Evolutionary conservation across 306 rosid species (phyloP), one percentile per base, ranked within the genome.

Genomic region (Urtica urens): DNA sequence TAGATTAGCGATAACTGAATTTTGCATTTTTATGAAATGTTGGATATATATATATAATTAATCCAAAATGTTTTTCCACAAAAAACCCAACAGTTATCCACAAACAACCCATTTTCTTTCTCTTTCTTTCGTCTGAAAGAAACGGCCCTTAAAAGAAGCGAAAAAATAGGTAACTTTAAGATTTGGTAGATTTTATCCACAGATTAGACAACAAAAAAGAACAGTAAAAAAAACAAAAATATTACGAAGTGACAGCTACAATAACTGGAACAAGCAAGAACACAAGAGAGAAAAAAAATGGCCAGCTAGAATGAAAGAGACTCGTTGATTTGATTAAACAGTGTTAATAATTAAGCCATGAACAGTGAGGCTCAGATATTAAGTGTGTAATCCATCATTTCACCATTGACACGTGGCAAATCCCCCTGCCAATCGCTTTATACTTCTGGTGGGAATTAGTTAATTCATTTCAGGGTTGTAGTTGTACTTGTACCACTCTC

Each of bases 241-340:
- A 13, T 21, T 21, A 23, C 49, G 49, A 23, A 22, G 49, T 45
- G 47, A 17, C 24, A 25, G 25, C 23, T 41, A 1, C n/a, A 41
- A 45, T 25, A 21, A 20, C 4, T 45, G 15, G 23, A 10, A 35
- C 11, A 2, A 35, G 14, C 4, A 9, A 9, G 28, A 20, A 0
- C 12, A 43, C 0, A 40, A n/a, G n/a, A 40, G 9, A 5, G 10
- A 42, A 42, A 42, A 19, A 25, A 24, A 8, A 25, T 5, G 6
- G 52, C 52, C 52, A 46, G 21, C 34, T 46, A 14, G 3, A n/a
- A 25, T 2, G 20, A 46, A 12, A 26, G 22, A 24, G 35, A n/a
- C 20, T 46, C 34, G 27, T 46, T 46, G 52, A 46, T 46, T 46
- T 46, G 52, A 46, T 46, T 2, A 21, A 46, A 23, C 35, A 46